Evolutionary conservation across 1,139 yeast species (phyloP).

Genomic region (Lodderomyces theae): DNA sequence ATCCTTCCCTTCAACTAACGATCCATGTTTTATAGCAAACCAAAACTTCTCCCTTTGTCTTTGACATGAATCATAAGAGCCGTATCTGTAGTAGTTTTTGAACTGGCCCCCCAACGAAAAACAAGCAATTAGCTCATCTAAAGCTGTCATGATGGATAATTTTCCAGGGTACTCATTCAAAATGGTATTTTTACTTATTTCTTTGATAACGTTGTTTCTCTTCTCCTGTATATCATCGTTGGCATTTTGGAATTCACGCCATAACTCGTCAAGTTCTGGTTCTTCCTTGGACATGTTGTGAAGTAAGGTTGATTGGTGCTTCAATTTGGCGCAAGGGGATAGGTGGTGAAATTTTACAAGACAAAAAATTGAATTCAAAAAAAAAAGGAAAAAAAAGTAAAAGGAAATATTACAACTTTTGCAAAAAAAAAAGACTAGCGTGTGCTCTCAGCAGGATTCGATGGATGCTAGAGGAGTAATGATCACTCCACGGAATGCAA

Average conservation of each 20-base stretch:
- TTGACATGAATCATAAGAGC: constrained; percentile 69
- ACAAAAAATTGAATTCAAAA: constrained; percentile 1
- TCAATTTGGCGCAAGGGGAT: no score
- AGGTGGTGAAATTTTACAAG: background rate
- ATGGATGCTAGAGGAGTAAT: no score
- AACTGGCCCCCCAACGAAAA: constrained; percentile 89
- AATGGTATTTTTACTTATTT: constrained; percentile 26
- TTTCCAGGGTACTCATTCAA: constrained; percentile 37
- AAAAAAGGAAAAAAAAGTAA: constrained; percentile 2
- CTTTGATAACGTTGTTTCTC: constrained; percentile 28
- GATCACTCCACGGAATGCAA: no score
- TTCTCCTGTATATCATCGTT: constrained; percentile 34
- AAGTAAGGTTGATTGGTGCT: background rate
- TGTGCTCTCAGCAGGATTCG: constrained; percentile 79
- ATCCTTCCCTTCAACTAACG: constrained; percentile 22
- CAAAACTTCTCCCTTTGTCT: constrained; percentile 71
- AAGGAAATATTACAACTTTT: no score
- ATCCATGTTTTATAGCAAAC: constrained; percentile 68
- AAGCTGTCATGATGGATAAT: constrained; percentile 59
- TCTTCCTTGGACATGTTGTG: constrained; percentile 15
- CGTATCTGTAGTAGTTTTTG: constrained; percentile 77
- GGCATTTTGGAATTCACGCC: constrained; percentile 37
- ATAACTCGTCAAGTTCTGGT: constrained; percentile 31
- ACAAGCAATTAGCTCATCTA: constrained; percentile 82
- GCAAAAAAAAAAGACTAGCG: constrained; percentile 14